phyloP scores from a whole-genome alignment of 148 eudicot species.

The Chenopodium suecicum region DNA sequence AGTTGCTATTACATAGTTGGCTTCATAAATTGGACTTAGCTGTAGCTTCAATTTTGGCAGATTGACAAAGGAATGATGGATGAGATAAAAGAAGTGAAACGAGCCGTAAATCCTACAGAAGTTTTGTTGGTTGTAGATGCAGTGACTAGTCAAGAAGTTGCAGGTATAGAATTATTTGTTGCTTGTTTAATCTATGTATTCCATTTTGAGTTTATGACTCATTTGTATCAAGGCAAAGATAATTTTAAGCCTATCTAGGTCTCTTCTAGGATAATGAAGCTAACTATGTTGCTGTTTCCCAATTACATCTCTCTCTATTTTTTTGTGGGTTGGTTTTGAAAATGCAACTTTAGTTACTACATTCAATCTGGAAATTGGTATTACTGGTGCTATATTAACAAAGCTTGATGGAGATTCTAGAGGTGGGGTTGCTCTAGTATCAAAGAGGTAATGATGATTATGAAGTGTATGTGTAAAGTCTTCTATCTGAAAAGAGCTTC shows the following conservation, averaged over 20 bases:
- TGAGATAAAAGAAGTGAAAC: conserved; percentile 90
- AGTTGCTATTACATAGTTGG: background rate
- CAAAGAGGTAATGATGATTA: conserved; percentile 63
- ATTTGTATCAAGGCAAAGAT: background rate
- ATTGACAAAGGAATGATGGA: conserved; percentile 96
- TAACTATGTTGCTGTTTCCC: background rate
- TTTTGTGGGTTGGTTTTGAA: conserved; percentile 7
- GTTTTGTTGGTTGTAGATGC: conserved; percentile 97
- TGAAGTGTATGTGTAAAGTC: conserved; percentile 4
- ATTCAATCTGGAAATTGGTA: conserved; percentile 89
- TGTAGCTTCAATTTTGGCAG: conserved; percentile 33
- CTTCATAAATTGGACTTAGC: background rate
- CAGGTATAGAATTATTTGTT: conserved; percentile 47
- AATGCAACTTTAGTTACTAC: conserved; percentile 83
- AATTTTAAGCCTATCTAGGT: background rate
- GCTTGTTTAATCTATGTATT: background rate
- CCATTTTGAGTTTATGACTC: background rate
- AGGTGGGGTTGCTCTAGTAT: conserved; percentile 99
- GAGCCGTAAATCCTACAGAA: conserved; percentile 79
- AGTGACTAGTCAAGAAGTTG: conserved; percentile 99
- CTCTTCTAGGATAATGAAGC: background rate
- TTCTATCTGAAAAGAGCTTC: conserved; percentile 7
- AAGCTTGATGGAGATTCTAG: conserved; percentile 98
- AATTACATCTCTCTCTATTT: conserved; percentile 8
- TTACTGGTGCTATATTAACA: conserved; percentile 93